These are phyloP conservation scores for Mrakia hoshinonis DNA, from an alignment of 768 basidiomycete species.

Conservation along the genomic window DNA sequence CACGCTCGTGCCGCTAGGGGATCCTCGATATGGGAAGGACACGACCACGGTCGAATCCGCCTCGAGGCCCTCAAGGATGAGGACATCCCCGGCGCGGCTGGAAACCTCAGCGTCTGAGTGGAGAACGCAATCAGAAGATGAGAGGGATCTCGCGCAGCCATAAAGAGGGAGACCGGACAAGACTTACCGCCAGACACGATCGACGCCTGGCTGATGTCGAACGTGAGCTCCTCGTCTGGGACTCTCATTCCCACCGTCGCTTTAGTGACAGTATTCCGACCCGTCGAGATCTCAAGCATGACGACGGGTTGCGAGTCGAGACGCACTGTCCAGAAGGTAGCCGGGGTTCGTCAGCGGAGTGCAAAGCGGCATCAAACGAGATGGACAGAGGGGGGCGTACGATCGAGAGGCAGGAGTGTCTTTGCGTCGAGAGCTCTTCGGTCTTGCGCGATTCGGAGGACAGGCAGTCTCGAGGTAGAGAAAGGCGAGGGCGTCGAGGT, in stretches of 20 bases:
- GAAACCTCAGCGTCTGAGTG: neutral
- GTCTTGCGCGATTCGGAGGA: conserved; percentile 58
- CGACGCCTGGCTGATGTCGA: conserved; percentile 6
- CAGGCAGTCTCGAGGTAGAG: conserved; percentile 32
- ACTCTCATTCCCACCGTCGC: conserved; percentile 22
- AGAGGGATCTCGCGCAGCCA: no score
- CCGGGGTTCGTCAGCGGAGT: neutral
- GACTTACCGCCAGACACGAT: conserved; percentile 6
- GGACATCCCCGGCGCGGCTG: neutral
- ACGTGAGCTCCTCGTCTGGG: neutral
- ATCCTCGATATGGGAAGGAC: conserved; percentile 37
- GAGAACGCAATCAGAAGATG: no score
- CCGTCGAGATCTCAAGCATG: conserved; percentile 35
- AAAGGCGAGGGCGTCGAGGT: neutral
- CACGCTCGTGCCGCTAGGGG: conserved; percentile 44
- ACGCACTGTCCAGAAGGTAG: conserved; percentile 31
- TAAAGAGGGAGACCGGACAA: neutral
- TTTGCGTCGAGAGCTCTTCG: conserved; percentile 55
- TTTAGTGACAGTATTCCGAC: conserved; percentile 33
- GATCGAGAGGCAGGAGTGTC: conserved; percentile 42
- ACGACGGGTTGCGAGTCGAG: conserved; percentile 35
- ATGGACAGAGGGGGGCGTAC: conserved; percentile 28
- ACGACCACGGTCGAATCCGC: conserved; percentile 32
- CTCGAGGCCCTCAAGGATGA: conserved; percentile 5
- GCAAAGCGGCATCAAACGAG: neutral